Percentiles rank a stretch among this genome's conserved stretches.
Evolutionary conservation across 495 filamentous ascomycete species (phyloP).

Genomic region (Penicillium manginii): DNA sequence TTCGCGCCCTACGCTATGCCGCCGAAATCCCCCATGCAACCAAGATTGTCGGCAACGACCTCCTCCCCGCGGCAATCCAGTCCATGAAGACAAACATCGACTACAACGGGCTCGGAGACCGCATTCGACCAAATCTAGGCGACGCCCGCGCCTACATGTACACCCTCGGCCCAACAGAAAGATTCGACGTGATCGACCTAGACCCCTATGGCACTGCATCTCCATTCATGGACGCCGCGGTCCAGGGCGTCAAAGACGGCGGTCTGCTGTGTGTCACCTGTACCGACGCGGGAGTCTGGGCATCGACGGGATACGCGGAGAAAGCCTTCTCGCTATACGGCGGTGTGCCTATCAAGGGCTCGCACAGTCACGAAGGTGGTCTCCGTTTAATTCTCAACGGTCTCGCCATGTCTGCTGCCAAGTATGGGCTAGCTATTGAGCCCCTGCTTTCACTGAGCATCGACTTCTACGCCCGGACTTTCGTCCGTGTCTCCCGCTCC

Average conservation of each 20-base stretch:
- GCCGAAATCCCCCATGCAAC: constrained; percentile 85
- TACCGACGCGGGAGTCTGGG: constrained; percentile 93
- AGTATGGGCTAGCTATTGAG: constrained; percentile 89
- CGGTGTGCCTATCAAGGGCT: constrained; percentile 80
- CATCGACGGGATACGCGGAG: constrained; percentile 88
- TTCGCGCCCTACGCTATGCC: constrained; percentile 89
- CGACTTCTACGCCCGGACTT: constrained; percentile 92
- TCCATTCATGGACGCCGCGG: constrained; percentile 86
- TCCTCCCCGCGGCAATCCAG: constrained; percentile 74
- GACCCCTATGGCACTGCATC: constrained; percentile 94
- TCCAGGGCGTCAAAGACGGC: constrained; percentile 81
- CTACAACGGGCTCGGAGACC: constrained; percentile 73
- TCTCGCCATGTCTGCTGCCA: constrained; percentile 75
- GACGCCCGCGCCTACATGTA: constrained; percentile 96
- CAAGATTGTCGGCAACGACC: constrained; percentile 84
- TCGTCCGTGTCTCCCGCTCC: constrained; percentile 78
- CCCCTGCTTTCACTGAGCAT: constrained; percentile 90
- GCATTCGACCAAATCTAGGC: constrained; percentile 70
- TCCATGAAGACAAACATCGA: constrained; percentile 82
- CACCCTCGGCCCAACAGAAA: constrained; percentile 41
- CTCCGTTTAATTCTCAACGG: constrained; percentile 81
- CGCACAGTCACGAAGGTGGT: constrained; percentile 86
- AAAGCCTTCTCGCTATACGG: constrained; percentile 93
- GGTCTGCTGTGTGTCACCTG: constrained; percentile 95
- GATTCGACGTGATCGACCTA: constrained; percentile 92